A percentile compares a stretch with the other conserved stretches of the same genome.
phyloP scores from a whole-genome alignment of 148 eudicot genomes.

The Vaccinium vitisidaea region DNA sequence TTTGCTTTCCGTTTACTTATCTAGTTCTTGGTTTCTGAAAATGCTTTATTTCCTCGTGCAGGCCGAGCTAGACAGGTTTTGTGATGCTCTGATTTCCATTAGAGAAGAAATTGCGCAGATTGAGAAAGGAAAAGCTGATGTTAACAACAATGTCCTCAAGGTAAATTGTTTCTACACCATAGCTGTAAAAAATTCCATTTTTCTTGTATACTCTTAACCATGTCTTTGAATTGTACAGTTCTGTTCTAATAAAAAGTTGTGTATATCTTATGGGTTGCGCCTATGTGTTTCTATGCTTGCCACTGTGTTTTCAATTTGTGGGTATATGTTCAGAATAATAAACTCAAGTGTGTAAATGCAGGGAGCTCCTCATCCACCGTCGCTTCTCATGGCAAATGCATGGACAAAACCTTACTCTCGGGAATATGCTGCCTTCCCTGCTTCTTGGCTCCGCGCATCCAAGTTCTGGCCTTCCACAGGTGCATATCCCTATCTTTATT shows the following conservation, averaged over 20 bases:
- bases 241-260: not conserved
- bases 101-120: constrained; percentile 89
- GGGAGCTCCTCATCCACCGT: constrained; percentile 98
- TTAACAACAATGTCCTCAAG: constrained; percentile 91
- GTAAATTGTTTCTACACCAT: constrained; percentile 29
- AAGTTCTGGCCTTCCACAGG: constrained; percentile 98
- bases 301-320: not conserved
- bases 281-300: not conserved
- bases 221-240: not conserved
- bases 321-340: not conserved
- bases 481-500: constrained; percentile 22
- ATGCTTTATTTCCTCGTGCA: constrained; percentile 30
- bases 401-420: constrained; percentile 94
- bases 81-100: constrained; percentile 91
- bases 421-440: constrained; percentile 96
- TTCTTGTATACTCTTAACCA: not conserved
- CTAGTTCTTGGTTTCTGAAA: not conserved
- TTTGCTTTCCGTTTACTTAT: constrained; percentile 4
- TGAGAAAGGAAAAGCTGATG: constrained; percentile 86
- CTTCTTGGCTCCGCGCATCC: constrained; percentile 78
- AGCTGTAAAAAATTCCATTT: not conserved
- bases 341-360: constrained; percentile 34
- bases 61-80: constrained; percentile 94
- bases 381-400: constrained; percentile 88
- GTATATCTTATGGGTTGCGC: not conserved